These are phyloP conservation scores for Paramecium biaurelia DNA, from an alignment of 73 alveolate genomes.

Conservation along the genomic window DNA sequence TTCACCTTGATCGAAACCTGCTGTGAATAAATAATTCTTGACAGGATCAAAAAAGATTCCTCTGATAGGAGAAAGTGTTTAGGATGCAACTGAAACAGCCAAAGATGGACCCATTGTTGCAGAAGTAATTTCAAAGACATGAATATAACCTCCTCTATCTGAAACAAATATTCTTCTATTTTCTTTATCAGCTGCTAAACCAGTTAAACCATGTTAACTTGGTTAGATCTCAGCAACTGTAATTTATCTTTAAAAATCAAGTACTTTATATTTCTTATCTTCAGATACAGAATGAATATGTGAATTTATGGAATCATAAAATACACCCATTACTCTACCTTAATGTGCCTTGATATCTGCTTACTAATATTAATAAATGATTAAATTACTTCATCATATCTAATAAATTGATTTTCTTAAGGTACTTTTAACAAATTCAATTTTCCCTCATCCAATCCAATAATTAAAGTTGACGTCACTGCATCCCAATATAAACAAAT, in stretches of 20 bases:
- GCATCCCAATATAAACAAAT: constrained; percentile 66
- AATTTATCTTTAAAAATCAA: constrained; percentile 25
- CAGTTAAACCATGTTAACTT: constrained; percentile 51
- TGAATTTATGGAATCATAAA: constrained; percentile 51
- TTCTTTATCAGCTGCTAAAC: constrained; percentile 63
- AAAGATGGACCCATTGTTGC: constrained; percentile 62
- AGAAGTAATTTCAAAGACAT: constrained; percentile 45
- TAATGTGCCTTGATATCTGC: constrained; percentile 56
- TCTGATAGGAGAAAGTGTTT: constrained; percentile 42
- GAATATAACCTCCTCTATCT: constrained; percentile 58
- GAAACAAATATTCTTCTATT: constrained; percentile 58
- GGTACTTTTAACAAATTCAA: constrained; percentile 40
- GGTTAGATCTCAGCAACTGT: constrained; percentile 48
- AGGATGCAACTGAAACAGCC: constrained; percentile 13
- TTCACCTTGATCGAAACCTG: constrained; percentile 65
- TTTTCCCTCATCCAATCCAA: constrained; percentile 65
- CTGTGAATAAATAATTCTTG: constrained; percentile 60
- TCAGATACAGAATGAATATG: constrained; percentile 57
- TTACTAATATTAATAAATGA: not conserved
- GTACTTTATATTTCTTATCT: constrained; percentile 52
- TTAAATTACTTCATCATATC: constrained; percentile 41
- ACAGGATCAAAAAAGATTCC: constrained; percentile 60
- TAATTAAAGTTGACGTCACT: constrained; percentile 37
- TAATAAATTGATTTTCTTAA: constrained; percentile 4
- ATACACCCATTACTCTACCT: constrained; percentile 64